Evolutionary conservation across 2,329 filamentous ascomycete species (phyloP), one percentile per base, ranked within the genome.

Genomic region (Fusarium nygamai): DNA sequence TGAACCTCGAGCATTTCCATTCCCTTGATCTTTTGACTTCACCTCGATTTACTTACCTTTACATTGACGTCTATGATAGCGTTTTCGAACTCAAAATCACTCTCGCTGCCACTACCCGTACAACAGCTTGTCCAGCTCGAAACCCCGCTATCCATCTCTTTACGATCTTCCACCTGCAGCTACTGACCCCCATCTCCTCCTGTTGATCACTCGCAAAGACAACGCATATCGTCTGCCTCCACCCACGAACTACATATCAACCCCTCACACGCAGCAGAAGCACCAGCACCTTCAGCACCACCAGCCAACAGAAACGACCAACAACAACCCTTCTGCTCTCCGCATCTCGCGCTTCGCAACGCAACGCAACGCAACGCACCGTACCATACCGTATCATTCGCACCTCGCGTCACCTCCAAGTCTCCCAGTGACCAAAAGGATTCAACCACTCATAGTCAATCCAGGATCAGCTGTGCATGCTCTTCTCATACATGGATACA

Each of bases 151-250:
- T 51, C 31, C 48, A 24, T 51, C 48, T 34, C 43, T 67, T 47
- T 41, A 38, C 54, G 57, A 63, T 64, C 67, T 60, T 54, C 64
- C 33, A 64, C 61, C 64, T 62, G 70, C 65, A 67, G 59, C 57
- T 61, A 54, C 39, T 57, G 33, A 57, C 57, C 72, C 64, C 72
- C 72, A 72, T 62, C 56, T 72, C 38, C 72, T 75, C 72, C 72
- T 75, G 72, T 74, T 75, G 68, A 74, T 75, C 72, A 60, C 36
- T 64, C 67, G 46, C 71, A 50, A 69, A 72, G 61, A 67, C 71
- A 67, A 63, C 71, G 74, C 68, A 74, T 48, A 48, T 71, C 58
- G 66, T 71, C 43, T 70, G 70, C 71, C 72, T 74, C 72, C 72
- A 69, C 72, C 65, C 57, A 51, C 67, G 67, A 68, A 71, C 67